Percentiles rank a stretch among this genome's conserved stretches.
Evolutionary conservation across 768 basidiomycete species (phyloP).

Genomic region (Dacryopinax spathularia): DNA sequence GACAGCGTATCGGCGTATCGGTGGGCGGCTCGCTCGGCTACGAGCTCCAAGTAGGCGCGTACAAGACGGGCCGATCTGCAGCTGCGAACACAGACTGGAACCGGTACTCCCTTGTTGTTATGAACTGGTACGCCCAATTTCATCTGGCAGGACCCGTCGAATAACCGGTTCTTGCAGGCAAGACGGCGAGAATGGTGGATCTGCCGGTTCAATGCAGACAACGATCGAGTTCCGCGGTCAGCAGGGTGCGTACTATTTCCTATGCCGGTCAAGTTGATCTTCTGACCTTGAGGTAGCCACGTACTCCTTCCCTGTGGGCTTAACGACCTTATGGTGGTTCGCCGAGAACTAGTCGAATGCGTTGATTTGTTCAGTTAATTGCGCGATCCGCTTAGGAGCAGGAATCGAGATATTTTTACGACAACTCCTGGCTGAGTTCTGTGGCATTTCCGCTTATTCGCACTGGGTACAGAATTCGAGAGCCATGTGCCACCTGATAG

Average conservation of each 20-base stretch:
- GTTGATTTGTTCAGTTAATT: no score
- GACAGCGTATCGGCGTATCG: slow-evolving; percentile 48
- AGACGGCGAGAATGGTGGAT: slow-evolving; percentile 28
- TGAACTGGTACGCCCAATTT: slow-evolving; percentile 38
- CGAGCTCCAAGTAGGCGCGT: slow-evolving; percentile 53
- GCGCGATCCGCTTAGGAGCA: no score
- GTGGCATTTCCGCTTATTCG: no score
- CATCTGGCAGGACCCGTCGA: neutral
- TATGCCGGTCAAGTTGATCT: no score
- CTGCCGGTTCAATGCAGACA: slow-evolving; percentile 36
- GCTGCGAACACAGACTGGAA: slow-evolving; percentile 40
- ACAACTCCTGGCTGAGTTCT: no score
- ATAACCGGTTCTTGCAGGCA: neutral
- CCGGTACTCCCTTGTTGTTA: slow-evolving; percentile 55
- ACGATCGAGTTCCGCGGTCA: slow-evolving; percentile 52
- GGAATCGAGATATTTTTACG: no score
- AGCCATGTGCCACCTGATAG: no score
- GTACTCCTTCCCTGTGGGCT: slow-evolving; percentile 67
- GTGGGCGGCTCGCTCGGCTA: slow-evolving; percentile 43
- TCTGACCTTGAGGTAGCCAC: slow-evolving; percentile 31
- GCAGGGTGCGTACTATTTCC: slow-evolving; percentile 37
- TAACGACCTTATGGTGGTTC: slow-evolving; percentile 43
- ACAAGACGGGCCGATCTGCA: slow-evolving; percentile 37
- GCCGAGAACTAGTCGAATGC: slow-evolving; percentile 1
- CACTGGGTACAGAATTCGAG: no score